phyloP scores from a whole-genome alignment of 257 asterid species.

The Anisodus tanguticus region DNA sequence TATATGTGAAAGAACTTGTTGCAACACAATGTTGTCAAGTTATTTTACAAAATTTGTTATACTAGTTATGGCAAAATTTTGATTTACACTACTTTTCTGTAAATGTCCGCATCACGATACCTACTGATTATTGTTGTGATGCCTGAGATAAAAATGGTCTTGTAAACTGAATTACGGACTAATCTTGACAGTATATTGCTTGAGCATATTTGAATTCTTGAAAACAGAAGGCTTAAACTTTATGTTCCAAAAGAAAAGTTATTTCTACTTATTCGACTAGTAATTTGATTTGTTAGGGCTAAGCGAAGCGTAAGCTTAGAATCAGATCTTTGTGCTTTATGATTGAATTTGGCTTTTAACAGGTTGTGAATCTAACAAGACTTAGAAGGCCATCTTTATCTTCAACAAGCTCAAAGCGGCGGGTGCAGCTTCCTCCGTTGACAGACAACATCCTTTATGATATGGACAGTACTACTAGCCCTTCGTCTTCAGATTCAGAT shows the following conservation, averaged over 20 bases:
- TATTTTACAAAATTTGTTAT: not conserved
- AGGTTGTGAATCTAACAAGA: conserved; percentile 73
- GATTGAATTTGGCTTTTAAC: conserved; percentile 30
- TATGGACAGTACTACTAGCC: conserved; percentile 71
- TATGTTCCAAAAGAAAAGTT: not conserved
- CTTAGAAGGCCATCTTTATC: conserved; percentile 61
- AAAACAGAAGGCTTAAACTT: not conserved
- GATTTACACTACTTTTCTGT: not conserved
- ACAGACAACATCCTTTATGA: conserved; percentile 71
- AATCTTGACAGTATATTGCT: not conserved
- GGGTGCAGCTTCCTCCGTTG: conserved; percentile 55
- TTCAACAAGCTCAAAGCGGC: conserved; percentile 37
- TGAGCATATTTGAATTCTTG: not conserved
- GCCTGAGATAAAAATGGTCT: not conserved
- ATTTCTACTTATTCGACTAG: not conserved
- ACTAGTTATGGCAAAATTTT: not conserved
- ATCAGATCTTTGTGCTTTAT: conserved; percentile 1
- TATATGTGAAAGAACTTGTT: not conserved
- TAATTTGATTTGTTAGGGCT: conserved; percentile 6
- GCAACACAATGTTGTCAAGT: not conserved
- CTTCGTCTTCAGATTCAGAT: conserved; percentile 93
- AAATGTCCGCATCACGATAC: not conserved
- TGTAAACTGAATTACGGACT: not conserved
- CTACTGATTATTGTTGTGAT: not conserved
- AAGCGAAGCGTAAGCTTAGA: not conserved